Conservation (phyloP, 179 eudicot genomes). For the Spinacia oleracea region DNA sequence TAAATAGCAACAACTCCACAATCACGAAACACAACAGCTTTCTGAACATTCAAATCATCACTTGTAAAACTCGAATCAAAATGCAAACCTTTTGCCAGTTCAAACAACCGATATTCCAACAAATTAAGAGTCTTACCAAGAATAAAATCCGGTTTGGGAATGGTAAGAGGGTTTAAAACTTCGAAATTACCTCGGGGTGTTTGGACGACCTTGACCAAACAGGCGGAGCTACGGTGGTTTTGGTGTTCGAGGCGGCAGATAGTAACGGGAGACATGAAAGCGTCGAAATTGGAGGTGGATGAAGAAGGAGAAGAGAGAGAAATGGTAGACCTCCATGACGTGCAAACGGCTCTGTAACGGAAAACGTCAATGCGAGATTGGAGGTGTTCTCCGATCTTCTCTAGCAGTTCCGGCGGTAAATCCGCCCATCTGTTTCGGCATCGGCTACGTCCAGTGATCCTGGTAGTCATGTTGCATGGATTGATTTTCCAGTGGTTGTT, state of each 20-base stretch:
- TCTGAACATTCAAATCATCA: neutral
- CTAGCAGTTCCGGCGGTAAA: neutral
- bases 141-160: neutral
- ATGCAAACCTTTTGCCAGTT: neutral
- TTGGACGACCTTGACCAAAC: neutral
- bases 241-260: constrained; percentile 16
- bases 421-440: neutral
- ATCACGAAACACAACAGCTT: neutral
- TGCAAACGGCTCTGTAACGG: neutral
- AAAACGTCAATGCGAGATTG: neutral
- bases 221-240: neutral
- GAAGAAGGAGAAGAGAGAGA: neutral
- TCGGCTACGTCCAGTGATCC: too few species aligned
- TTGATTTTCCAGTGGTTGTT: too few species aligned
- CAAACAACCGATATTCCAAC: neutral
- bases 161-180: neutral
- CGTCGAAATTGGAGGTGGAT: neutral
- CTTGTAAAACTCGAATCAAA: neutral
- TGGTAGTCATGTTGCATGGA: too few species aligned
- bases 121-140: neutral
- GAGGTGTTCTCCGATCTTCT: neutral
- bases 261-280: neutral
- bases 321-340: constrained; percentile 23
- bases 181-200: neutral
- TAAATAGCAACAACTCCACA: too few species aligned